Evolutionary conservation across 495 filamentous ascomycete genomes (phyloP).

Genomic region (Podospora conica): DNA sequence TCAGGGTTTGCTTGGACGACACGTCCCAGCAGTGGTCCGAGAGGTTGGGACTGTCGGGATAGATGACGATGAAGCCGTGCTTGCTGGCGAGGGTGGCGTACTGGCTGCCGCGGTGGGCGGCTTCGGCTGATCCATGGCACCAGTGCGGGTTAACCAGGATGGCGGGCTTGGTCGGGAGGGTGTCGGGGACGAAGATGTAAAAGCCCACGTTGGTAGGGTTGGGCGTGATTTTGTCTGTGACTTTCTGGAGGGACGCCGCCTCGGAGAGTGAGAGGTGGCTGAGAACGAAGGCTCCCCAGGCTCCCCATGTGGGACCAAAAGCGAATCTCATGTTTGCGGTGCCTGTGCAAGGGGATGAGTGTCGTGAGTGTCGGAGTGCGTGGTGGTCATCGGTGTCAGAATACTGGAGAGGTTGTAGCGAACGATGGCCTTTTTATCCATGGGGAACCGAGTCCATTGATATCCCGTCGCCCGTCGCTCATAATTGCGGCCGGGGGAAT

Average conservation of each 20-base stretch:
- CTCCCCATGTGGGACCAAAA: not conserved
- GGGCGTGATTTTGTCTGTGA: conserved; percentile 35
- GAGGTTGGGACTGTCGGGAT: conserved; percentile 44
- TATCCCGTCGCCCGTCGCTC: not conserved
- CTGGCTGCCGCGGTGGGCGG: conserved; percentile 25
- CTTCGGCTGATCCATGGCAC: conserved; percentile 39
- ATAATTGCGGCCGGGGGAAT: not conserved
- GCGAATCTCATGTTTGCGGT: too few relatives aligned
- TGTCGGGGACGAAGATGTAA: conserved; percentile 51
- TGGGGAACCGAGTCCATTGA: too few relatives aligned
- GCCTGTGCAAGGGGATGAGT: not conserved
- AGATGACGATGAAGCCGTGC: conserved; percentile 51
- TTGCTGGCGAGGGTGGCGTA: conserved; percentile 41
- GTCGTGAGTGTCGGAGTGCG: not conserved
- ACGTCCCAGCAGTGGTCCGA: conserved; percentile 54
- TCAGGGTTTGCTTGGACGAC: conserved; percentile 36
- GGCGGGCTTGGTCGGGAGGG: conserved; percentile 44
- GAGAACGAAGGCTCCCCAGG: conserved; percentile 2
- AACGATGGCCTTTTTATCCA: not conserved
- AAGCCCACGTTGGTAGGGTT: conserved; percentile 49
- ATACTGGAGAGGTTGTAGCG: too few relatives aligned
- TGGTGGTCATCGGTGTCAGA: not conserved
- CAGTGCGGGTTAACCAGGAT: conserved; percentile 53
- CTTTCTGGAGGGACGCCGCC: conserved; percentile 27
- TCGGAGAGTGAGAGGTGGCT: conserved; percentile 4